phyloP scores from a whole-genome alignment of 345 rosid genomes.

The Brassica cretica region DNA sequence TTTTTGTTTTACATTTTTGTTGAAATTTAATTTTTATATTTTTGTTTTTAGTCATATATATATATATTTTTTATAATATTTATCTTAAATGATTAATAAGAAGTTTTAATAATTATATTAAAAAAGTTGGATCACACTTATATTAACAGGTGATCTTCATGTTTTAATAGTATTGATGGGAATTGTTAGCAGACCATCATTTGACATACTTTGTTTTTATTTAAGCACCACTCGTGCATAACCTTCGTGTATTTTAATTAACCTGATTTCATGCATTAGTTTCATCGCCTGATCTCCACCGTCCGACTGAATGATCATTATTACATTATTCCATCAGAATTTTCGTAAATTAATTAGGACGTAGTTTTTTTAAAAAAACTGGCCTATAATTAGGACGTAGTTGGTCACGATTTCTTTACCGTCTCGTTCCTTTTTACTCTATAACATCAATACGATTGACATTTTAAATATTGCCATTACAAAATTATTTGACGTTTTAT shows the following conservation, averaged over 20 bases:
- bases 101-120: no score
- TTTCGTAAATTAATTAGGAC: neutral
- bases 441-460: no score
- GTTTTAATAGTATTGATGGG: neutral
- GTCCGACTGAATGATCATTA: conserved; percentile 19
- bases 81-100: no score
- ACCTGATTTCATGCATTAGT: conserved; percentile 19
- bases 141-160: no score
- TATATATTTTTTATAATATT: no score
- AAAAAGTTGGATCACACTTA: no score
- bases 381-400: neutral
- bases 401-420: conserved; percentile 12
- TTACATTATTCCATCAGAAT: conserved; percentile 7
- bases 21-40: no score
- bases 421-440: neutral
- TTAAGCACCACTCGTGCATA: conserved; percentile 32
- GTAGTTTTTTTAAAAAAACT: neutral
- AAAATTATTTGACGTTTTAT: neutral
- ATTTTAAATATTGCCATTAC: neutral
- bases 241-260: conserved; percentile 16
- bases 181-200: conserved; percentile 20
- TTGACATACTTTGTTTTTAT: conserved; percentile 15
- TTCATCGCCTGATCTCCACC: conserved; percentile 23
- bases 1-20: no score
- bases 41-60: no score